These are phyloP conservation scores for Polytolypa hystricis DNA, from an alignment of 2,329 filamentous ascomycete species.

Conservation along the genomic window DNA sequence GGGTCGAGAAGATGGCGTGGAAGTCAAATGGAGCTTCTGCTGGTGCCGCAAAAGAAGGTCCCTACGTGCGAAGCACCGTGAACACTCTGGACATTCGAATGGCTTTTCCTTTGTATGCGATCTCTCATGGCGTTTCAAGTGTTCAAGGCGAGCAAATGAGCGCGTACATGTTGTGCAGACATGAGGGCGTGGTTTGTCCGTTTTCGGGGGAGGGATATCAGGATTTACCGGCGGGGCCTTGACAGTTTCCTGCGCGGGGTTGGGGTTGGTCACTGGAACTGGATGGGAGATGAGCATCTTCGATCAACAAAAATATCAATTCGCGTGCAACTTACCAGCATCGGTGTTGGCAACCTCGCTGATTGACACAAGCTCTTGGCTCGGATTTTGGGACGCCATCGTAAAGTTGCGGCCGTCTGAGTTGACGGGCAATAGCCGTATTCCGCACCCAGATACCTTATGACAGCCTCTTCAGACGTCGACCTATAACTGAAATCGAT, in stretches of 20 bases:
- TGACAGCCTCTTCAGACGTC: too few species aligned
- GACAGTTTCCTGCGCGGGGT: slow-evolving; percentile 1
- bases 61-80: slow-evolving; percentile 85
- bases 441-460: too few species aligned
- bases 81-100: slow-evolving; percentile 91
- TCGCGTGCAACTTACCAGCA: slow-evolving; percentile 25
- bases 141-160: slow-evolving; percentile 88
- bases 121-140: slow-evolving; percentile 91
- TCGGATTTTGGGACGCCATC: slow-evolving; percentile 28
- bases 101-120: slow-evolving; percentile 99
- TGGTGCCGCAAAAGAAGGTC: slow-evolving; percentile 89
- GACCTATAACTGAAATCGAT: too few species aligned
- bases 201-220: slow-evolving; percentile 52
- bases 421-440: too few species aligned
- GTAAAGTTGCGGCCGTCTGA: too few species aligned
- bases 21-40: slow-evolving; percentile 94
- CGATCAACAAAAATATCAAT: slow-evolving; percentile 2
- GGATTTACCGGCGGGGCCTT: slow-evolving; percentile 8
- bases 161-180: slow-evolving; percentile 83
- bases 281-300: slow-evolving; percentile 9
- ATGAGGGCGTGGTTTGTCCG: slow-evolving; percentile 92
- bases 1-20: slow-evolving; percentile 74
- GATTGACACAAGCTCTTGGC: slow-evolving; percentile 31
- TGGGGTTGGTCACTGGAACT: slow-evolving; percentile 9
- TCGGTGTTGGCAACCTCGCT: slow-evolving; percentile 28